Evolutionary conservation across 495 filamentous ascomycete genomes (phyloP).

Genomic region (Mytilinidion resinicola): DNA sequence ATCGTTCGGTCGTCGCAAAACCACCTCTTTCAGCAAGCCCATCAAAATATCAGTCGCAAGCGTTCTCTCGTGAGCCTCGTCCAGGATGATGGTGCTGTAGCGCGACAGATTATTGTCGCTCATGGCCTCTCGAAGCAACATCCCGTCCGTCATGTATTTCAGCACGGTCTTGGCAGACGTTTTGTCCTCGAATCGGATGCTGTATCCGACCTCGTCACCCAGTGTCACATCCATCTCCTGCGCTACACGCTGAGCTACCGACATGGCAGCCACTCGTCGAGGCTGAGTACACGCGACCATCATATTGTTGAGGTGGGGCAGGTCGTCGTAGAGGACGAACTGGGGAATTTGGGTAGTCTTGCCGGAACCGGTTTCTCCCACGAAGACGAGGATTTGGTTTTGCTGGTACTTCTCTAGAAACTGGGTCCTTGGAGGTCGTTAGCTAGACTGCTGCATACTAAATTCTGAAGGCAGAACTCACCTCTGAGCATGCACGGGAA

Average conservation of each 20-base stretch:
- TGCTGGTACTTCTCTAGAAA: constrained; percentile 89
- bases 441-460: constrained; percentile 3
- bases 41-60: constrained; percentile 94
- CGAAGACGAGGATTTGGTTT: constrained; percentile 93
- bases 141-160: constrained; percentile 99
- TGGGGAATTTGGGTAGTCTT: constrained; percentile 99
- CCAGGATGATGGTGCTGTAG: constrained; percentile 97
- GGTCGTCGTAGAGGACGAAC: constrained; percentile 94
- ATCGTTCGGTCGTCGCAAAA: constrained; percentile 62
- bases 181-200: constrained; percentile 96
- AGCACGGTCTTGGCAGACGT: constrained; percentile 85
- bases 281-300: constrained; percentile 97
- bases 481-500: constrained; percentile 88
- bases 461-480: constrained; percentile 35
- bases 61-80: constrained; percentile 95
- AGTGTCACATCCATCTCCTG: constrained; percentile 91
- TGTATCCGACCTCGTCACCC: constrained; percentile 96
- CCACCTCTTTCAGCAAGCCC: constrained; percentile 86
- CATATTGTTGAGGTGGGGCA: constrained; percentile 76
- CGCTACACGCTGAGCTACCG: constrained; percentile 95
- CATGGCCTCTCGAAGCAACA: constrained; percentile 97
- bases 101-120: constrained; percentile 83
- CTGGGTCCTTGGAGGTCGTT: constrained; percentile 57
- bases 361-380: constrained; percentile 98
- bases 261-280: constrained; percentile 97